These are phyloP conservation scores for Lachnellula occidentalis DNA, from an alignment of 2,329 filamentous ascomycete genomes.

Conservation along the genomic window DNA sequence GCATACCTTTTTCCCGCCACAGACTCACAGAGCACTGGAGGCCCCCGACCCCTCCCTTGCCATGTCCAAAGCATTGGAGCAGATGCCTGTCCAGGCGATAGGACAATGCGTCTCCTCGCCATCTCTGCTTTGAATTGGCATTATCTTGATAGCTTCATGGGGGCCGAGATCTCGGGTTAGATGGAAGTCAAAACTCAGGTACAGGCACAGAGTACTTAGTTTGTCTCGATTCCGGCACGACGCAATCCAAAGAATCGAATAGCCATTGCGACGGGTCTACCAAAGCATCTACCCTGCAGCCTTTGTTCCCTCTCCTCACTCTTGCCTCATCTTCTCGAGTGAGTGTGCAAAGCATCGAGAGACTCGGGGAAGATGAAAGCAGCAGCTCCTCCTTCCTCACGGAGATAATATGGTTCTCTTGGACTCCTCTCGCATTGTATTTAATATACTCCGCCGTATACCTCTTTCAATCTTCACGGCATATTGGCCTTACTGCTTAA, in stretches of 20 bases:
- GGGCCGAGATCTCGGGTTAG: not conserved
- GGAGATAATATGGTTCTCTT: constrained; percentile 2
- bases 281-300: not conserved
- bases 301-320: not conserved
- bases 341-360: not conserved
- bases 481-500: constrained; percentile 44
- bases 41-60: not conserved
- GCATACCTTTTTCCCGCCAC: not conserved
- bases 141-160: not conserved
- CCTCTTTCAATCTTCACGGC: constrained; percentile 37
- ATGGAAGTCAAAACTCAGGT: constrained; percentile 5
- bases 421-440: constrained; percentile 18
- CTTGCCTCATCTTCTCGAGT: not conserved
- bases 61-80: not conserved
- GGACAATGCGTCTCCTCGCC: constrained; percentile 10
- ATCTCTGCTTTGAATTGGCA: not conserved
- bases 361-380: not conserved
- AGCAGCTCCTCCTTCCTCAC: not conserved
- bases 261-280: not conserved
- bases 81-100: constrained; percentile 15
- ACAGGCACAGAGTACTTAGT: not conserved
- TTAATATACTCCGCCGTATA: constrained; percentile 30
- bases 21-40: not conserved
- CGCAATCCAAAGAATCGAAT: not conserved
- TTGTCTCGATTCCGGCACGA: not conserved